Conservation (phyloP, 768 basidiomycete genomes). For the Rhodotorula toruloides region DNA sequence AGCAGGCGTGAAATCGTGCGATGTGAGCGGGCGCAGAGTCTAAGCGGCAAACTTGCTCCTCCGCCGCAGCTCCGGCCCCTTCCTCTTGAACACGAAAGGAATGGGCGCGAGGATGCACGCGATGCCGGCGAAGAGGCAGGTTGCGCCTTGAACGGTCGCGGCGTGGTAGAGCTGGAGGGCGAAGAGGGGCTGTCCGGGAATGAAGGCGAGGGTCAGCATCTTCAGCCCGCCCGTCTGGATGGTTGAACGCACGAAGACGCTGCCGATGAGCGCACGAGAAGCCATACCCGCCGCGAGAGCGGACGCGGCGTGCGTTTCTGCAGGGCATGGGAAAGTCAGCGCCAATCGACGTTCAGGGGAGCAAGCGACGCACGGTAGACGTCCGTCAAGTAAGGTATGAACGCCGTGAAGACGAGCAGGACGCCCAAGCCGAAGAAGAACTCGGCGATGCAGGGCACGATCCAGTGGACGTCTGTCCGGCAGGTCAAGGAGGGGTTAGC, state of each 20-base stretch:
- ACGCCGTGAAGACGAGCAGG: slow-evolving; percentile 29
- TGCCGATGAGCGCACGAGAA: slow-evolving; percentile 24
- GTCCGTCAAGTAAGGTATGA: slow-evolving; percentile 26
- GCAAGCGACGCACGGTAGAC: background rate
- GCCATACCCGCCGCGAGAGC: slow-evolving; percentile 37
- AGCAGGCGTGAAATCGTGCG: no score
- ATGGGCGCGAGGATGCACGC: slow-evolving; percentile 24
- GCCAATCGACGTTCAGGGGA: background rate
- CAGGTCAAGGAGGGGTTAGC: background rate
- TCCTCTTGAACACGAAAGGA: slow-evolving; percentile 27
- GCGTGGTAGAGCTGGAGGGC: slow-evolving; percentile 33
- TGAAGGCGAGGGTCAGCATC: background rate
- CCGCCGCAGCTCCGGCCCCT: background rate
- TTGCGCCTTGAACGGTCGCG: slow-evolving; percentile 30
- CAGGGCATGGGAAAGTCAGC: background rate
- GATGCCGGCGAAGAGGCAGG: slow-evolving; percentile 33
- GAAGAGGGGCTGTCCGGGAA: slow-evolving; percentile 10
- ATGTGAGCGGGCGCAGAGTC: background rate
- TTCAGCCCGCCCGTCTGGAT: background rate
- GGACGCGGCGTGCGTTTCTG: slow-evolving; percentile 27
- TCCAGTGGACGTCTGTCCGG: slow-evolving; percentile 24
- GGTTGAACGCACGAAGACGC: slow-evolving; percentile 20
- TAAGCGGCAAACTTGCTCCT: background rate
- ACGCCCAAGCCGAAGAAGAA: slow-evolving; percentile 24
- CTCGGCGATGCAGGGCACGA: slow-evolving; percentile 32